These are phyloP conservation scores for Senna tora DNA, from an alignment of 306 rosid species.

Conservation along the genomic window DNA sequence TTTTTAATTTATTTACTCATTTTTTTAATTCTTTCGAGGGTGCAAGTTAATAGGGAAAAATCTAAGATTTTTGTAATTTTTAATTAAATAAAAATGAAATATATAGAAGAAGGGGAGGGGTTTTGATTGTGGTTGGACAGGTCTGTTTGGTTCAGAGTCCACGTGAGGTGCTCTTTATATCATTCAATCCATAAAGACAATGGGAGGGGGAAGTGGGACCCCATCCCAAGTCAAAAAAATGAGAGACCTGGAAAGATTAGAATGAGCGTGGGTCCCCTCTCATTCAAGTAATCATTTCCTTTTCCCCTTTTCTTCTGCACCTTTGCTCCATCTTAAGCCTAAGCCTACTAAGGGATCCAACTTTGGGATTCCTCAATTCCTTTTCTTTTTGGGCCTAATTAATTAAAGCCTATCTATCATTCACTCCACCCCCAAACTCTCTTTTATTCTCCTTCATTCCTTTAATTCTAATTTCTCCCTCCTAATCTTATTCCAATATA, in stretches of 20 bases:
- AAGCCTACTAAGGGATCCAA: neutral
- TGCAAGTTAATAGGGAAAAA: neutral
- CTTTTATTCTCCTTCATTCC: no score
- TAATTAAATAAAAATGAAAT: neutral
- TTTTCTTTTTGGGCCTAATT: constrained; percentile 18
- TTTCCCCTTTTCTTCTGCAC: constrained; percentile 53
- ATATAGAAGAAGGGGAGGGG: neutral
- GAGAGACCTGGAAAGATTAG: constrained; percentile 64
- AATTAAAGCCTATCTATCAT: no score
- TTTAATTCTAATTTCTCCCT: no score
- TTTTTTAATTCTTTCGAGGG: neutral
- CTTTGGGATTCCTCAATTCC: constrained; percentile 52
- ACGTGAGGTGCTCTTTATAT: constrained; percentile 99
- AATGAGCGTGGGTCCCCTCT: constrained; percentile 52
- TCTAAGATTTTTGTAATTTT: constrained; percentile 2
- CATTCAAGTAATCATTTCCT: constrained; percentile 74
- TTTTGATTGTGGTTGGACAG: constrained; percentile 90
- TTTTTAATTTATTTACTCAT: constrained; percentile 30
- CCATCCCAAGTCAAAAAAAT: constrained; percentile 72
- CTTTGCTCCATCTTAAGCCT: constrained; percentile 39
- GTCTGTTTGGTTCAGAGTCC: constrained; percentile 91
- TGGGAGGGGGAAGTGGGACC: constrained; percentile 72
- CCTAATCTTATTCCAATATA: no score
- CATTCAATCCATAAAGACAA: constrained; percentile 86
- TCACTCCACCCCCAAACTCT: no score